Conservation (phyloP, 1,139 yeast genomes). For the Meyerozyma guilliermondii region DNA sequence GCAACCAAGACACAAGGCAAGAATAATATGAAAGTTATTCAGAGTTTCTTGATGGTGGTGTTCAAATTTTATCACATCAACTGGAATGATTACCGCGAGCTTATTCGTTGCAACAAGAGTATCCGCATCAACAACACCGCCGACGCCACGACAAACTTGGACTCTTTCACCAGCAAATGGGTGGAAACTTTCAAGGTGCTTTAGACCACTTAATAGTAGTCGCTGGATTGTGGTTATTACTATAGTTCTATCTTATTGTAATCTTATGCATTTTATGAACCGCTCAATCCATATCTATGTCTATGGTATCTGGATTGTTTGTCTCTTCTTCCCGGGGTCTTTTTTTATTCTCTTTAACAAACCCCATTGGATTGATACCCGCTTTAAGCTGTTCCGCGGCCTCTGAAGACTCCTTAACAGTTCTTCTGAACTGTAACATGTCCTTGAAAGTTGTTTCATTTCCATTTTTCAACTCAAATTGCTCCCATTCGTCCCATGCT, state of each 20-base stretch:
- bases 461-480: conserved; percentile 69
- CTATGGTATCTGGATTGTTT: conserved; percentile 64
- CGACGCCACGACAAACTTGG: conserved; percentile 31
- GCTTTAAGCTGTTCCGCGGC: conserved; percentile 22
- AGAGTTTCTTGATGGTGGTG: conserved; percentile 30
- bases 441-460: conserved; percentile 67
- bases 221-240: neutral
- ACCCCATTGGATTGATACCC: conserved; percentile 45
- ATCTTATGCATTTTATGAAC: neutral
- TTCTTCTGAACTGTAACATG: conserved; percentile 62
- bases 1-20: conserved; percentile 29
- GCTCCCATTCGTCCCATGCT: conserved; percentile 65
- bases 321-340: conserved; percentile 11
- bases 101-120: conserved; percentile 28
- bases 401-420: conserved; percentile 25
- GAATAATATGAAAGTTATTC: conserved; percentile 27
- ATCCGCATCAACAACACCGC: conserved; percentile 34
- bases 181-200: conserved; percentile 17
- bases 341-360: conserved; percentile 43
- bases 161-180: conserved; percentile 39
- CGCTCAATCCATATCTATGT: conserved; percentile 40
- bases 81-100: conserved; percentile 35
- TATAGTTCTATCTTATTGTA: neutral
- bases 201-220: neutral
- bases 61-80: conserved; percentile 40